These are phyloP conservation scores for Microdochium trichocladiopsis DNA, from an alignment of 2,329 filamentous ascomycete species.

Conservation along the genomic window DNA sequence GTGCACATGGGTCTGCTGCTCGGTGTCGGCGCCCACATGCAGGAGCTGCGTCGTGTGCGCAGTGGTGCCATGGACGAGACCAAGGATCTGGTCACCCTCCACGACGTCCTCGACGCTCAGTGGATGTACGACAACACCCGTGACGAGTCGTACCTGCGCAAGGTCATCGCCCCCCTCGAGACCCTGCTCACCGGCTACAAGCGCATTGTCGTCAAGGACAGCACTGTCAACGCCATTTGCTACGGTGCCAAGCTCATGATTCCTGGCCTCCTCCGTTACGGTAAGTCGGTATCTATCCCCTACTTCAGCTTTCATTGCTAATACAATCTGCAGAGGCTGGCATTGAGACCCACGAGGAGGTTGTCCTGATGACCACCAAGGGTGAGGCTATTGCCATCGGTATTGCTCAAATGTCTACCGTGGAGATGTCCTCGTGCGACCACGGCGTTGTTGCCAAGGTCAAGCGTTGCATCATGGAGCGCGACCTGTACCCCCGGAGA, in stretches of 20 bases:
- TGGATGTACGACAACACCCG: slow-evolving; percentile 94
- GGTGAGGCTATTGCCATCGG: slow-evolving; percentile 95
- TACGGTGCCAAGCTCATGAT: slow-evolving; percentile 99
- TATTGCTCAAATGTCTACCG: slow-evolving; percentile 96
- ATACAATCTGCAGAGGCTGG: slow-evolving; percentile 56
- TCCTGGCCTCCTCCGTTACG: slow-evolving; percentile 87
- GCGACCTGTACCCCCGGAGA: slow-evolving; percentile 90
- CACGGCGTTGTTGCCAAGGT: slow-evolving; percentile 98
- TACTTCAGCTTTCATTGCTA: slow-evolving; percentile 11
- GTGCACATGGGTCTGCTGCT: slow-evolving; percentile 75
- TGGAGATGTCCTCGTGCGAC: slow-evolving; percentile 93
- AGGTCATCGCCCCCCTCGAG: slow-evolving; percentile 88
- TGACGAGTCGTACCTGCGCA: slow-evolving; percentile 87
- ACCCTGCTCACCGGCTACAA: slow-evolving; percentile 90
- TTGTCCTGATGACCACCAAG: slow-evolving; percentile 98
- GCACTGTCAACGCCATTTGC: slow-evolving; percentile 92
- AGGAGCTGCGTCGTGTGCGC: slow-evolving; percentile 90
- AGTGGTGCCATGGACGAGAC: slow-evolving; percentile 93
- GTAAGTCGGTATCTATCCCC: slow-evolving; percentile 36
- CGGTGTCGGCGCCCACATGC: slow-evolving; percentile 93
- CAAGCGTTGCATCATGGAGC: slow-evolving; percentile 99
- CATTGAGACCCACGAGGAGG: slow-evolving; percentile 92
- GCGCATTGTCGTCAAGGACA: slow-evolving; percentile 96
- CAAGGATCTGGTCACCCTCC: slow-evolving; percentile 83
- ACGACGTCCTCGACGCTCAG: slow-evolving; percentile 93